Evolutionary conservation across 805 yeast genomes (phyloP).

Genomic region (Huiozyma naganishii): DNA sequence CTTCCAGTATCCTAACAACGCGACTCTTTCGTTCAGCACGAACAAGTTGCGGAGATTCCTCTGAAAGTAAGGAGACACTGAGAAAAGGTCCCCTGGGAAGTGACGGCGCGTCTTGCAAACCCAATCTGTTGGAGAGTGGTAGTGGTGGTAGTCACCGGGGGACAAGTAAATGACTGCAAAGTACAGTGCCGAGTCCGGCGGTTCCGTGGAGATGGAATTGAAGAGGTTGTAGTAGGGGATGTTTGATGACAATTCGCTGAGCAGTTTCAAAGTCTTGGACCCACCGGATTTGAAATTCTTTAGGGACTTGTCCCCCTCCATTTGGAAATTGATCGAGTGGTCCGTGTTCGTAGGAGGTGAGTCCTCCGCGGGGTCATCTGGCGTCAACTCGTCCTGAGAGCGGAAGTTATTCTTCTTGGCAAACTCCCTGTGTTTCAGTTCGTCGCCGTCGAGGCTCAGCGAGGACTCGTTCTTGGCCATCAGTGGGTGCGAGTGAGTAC

Average conservation of each 20-base stretch:
- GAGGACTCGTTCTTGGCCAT: constrained; percentile 22
- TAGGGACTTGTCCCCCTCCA: constrained; percentile 59
- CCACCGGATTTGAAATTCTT: constrained; percentile 23
- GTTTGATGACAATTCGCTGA: constrained; percentile 22
- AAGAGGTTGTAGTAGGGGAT: constrained; percentile 6
- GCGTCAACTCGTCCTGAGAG: constrained; percentile 10
- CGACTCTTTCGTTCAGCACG: constrained; percentile 89
- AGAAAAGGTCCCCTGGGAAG: constrained; percentile 88
- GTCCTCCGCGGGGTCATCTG: constrained; percentile 1
- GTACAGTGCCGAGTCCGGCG: constrained; percentile 40
- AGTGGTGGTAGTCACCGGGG: constrained; percentile 97
- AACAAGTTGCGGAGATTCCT: constrained; percentile 75
- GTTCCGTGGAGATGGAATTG: neutral
- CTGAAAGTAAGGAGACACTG: constrained; percentile 96
- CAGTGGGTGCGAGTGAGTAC: constrained; percentile 35
- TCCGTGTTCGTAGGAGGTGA: constrained; percentile 5
- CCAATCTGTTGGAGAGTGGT: constrained; percentile 95
- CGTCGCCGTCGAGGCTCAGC: constrained; percentile 28
- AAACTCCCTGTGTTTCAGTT: constrained; percentile 52
- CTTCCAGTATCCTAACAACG: constrained; percentile 90
- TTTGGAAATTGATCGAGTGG: constrained; percentile 36
- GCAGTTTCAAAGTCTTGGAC: constrained; percentile 30
- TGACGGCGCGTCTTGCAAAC: constrained; percentile 88
- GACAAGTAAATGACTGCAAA: constrained; percentile 91
- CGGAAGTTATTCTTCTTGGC: constrained; percentile 67